phyloP scores from a whole-genome alignment of 208 protist genomes.

The Crithidia mellificae region DNA sequence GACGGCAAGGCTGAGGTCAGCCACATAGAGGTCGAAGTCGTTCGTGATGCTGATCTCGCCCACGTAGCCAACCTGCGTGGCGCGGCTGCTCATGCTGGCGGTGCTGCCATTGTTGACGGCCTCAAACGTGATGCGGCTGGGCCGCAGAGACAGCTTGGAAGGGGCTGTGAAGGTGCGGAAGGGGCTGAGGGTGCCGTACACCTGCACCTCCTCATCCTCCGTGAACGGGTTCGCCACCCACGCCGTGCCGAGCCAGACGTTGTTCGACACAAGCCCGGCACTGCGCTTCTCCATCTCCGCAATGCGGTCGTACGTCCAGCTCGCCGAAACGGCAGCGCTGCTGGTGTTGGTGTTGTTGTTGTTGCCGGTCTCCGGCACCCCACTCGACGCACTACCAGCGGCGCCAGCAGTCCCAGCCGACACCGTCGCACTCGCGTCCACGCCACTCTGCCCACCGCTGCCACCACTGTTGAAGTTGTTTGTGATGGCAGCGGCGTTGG shows the following conservation, averaged over 20 bases:
- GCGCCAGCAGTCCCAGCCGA: too few relatives aligned
- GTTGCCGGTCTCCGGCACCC: neutral
- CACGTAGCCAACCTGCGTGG: slow-evolving; percentile 45
- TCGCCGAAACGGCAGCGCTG: neutral
- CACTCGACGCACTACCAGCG: too few relatives aligned
- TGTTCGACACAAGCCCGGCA: slow-evolving; percentile 44
- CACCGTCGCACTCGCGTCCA: neutral
- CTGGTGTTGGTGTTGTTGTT: neutral
- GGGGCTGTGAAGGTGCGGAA: slow-evolving; percentile 75
- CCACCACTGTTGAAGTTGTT: too few relatives aligned
- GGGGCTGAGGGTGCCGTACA: slow-evolving; percentile 66
- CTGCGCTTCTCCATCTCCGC: slow-evolving; percentile 53
- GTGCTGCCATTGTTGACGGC: neutral
- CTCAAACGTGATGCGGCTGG: slow-evolving; percentile 22
- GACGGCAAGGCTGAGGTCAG: slow-evolving; percentile 34
- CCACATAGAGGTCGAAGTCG: slow-evolving; percentile 43
- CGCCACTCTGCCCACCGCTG: neutral
- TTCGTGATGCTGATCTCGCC: slow-evolving; percentile 62
- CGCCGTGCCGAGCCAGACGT: slow-evolving; percentile 80
- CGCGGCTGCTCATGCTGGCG: neutral
- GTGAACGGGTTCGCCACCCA: slow-evolving; percentile 67
- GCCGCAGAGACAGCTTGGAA: slow-evolving; percentile 28
- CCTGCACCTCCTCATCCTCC: slow-evolving; percentile 73
- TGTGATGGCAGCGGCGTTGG: slow-evolving; percentile 11
- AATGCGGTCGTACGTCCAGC: slow-evolving; percentile 63